Base-by-base conservation (phyloP, 1,284 basidiomycete species). In the Trametes versicolor region DNA sequence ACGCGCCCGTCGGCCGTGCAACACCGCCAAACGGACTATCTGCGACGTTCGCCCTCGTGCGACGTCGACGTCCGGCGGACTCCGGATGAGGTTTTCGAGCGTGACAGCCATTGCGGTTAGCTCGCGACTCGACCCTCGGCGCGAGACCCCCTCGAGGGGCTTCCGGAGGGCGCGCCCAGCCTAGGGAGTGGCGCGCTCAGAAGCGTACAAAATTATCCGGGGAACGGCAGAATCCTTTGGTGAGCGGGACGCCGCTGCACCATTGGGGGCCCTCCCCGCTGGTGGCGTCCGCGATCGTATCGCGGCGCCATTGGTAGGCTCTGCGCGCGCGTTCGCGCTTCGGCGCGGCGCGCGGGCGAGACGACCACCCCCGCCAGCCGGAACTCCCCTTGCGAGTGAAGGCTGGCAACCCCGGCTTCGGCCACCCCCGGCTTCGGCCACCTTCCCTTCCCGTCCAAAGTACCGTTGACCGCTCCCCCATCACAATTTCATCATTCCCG, bases 181-280 rank as follows among this genome's bases (percentile, higher is more conserved):
- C 4, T 19, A 15, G 49, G 49, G 50, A 7, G 50, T 21, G 32
- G 29, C 59, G 47, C 21, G 37, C 19, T 25, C 23, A 36, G 29
- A 27, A 60, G 59, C 41, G 51, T 43, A 32, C 59, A 45, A 27
- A 60, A 60, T 19, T 43, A 32, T 47, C 8, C 8, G 29, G 51
- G 59, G 59, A 23, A 21, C 41, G 43, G 51, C 29, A 8, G 59
- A 37, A 29, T 29, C 43, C 41, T 60, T n/a, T 32, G 59, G 58
- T 4, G 17, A 51, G 43, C 51, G 12, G 19, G 15, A 17, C 41
- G 41, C 41, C 19, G 19, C 17, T n/a, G 6, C 6, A 13, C 17
- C 19, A 10, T 4, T 43, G 15, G 15, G 41, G 4, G 41, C 41
- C 15, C 19, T 17, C 41, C 15, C 41, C 41, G n/a, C 19, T n/a